phyloP scores from a whole-genome alignment of 257 asterid species.

The Capsicum chinense region DNA sequence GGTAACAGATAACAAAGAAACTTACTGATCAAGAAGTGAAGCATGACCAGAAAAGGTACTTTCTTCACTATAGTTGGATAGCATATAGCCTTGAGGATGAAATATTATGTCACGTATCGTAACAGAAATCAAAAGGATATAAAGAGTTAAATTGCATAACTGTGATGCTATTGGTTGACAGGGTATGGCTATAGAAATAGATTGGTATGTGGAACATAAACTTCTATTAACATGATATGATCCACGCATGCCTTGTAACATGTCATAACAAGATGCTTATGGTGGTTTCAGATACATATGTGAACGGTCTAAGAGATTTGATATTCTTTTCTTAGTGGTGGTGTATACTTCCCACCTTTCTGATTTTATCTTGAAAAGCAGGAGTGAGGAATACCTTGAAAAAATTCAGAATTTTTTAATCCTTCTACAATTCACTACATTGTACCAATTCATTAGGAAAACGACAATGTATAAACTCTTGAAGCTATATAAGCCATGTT shows the following conservation, averaged over 20 bases:
- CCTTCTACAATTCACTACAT: no score
- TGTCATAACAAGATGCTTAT: neutral
- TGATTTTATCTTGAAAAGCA: slow-evolving; percentile 34
- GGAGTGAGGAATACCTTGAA: slow-evolving; percentile 68
- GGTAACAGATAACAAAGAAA: slow-evolving; percentile 53
- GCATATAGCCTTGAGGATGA: neutral
- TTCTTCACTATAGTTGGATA: slow-evolving; percentile 21
- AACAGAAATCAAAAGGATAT: neutral
- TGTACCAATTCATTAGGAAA: no score
- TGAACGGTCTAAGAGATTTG: neutral
- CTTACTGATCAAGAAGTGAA: slow-evolving; percentile 47
- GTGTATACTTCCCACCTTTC: neutral
- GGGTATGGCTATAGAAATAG: neutral
- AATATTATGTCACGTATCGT: neutral
- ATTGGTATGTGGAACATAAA: neutral
- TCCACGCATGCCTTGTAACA: neutral
- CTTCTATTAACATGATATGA: neutral
- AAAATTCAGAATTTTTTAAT: slow-evolving; percentile 24
- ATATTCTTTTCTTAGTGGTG: neutral
- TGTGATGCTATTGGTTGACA: neutral
- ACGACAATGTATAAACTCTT: no score
- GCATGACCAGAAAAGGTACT: slow-evolving; percentile 70
- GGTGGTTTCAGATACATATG: neutral
- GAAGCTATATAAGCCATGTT: no score
- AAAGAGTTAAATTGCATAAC: neutral